These are phyloP conservation scores for Vitellaria paradoxa DNA, from an alignment of 179 eudicot genomes.

Conservation along the genomic window DNA sequence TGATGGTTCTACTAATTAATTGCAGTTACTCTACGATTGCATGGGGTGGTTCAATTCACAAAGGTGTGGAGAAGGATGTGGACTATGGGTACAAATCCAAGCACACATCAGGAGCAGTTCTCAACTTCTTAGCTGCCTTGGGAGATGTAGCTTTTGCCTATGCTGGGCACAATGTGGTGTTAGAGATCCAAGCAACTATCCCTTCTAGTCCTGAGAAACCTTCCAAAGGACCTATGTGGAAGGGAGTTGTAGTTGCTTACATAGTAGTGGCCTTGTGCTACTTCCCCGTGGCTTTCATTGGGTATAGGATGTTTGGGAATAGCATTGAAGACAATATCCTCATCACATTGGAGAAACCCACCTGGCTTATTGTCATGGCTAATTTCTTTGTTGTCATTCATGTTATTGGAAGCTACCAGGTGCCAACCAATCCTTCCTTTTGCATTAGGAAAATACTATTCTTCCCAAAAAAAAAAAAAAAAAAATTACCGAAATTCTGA, in stretches of 20 bases:
- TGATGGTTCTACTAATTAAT: no score
- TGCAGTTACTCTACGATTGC: conserved; percentile 49
- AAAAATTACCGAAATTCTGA: no score
- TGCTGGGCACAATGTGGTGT: conserved; percentile 60
- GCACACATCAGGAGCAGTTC: conserved; percentile 20
- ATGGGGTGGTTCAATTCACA: conserved; percentile 40
- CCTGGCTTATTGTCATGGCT: conserved; percentile 47
- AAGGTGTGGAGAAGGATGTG: conserved; percentile 36
- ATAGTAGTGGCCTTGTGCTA: conserved; percentile 53
- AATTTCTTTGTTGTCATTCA: conserved; percentile 56
- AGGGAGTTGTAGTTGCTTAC: conserved; percentile 49
- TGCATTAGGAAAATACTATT: no score
- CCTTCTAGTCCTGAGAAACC: conserved; percentile 57
- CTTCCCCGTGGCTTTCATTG: conserved; percentile 57
- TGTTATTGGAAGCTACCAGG: conserved; percentile 64
- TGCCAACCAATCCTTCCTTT: neutral
- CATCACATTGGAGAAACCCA: conserved; percentile 42
- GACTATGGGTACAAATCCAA: conserved; percentile 31
- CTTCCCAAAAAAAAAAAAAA: no score
- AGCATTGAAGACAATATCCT: conserved; percentile 50
- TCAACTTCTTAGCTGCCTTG: conserved; percentile 46
- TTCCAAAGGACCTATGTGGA: conserved; percentile 62
- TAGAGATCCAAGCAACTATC: conserved; percentile 64
- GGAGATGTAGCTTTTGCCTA: conserved; percentile 57
- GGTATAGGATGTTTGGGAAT: conserved; percentile 42